phyloP scores from a whole-genome alignment of 2,329 filamentous ascomycete genomes.

The Hypoxylon sp. region DNA sequence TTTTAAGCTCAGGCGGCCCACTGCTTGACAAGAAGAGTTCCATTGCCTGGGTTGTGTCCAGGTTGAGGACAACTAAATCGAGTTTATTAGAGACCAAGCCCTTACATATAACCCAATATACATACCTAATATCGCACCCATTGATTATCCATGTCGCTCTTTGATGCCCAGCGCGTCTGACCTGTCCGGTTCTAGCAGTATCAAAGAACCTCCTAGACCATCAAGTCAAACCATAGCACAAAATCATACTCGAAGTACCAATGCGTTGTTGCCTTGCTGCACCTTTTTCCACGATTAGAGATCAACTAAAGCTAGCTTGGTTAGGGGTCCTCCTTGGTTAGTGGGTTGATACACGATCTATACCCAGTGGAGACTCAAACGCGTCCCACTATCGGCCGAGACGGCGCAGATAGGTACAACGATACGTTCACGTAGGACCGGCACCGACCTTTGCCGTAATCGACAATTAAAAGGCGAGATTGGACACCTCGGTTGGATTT shows the following conservation, averaged over 20 bases:
- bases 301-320: slow-evolving; percentile 3
- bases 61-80: not conserved
- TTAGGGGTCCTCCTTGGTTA: slow-evolving; percentile 1
- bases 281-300: slow-evolving; percentile 4
- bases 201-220: not conserved
- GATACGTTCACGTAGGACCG: not conserved
- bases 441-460: not conserved
- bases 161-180: not conserved
- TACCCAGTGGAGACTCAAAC: not conserved
- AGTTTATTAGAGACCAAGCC: not conserved
- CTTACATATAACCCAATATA: not conserved
- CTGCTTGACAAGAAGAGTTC: not conserved
- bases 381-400: slow-evolving; percentile 2
- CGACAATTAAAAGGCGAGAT: not conserved
- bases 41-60: not conserved
- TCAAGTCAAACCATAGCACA: not conserved
- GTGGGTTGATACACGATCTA: slow-evolving; percentile 11
- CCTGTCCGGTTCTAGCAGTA: not conserved
- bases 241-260: slow-evolving; percentile 3
- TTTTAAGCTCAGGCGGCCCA: not conserved
- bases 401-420: not conserved
- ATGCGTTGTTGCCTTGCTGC: slow-evolving; percentile 10
- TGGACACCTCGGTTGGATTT: not conserved
- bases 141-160: slow-evolving; percentile 5
- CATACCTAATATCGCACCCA: not conserved